Evolutionary conservation across 1,284 basidiomycete species (phyloP), one percentile per base, ranked within the genome.

Genomic region (Amylostereum areolatum): DNA sequence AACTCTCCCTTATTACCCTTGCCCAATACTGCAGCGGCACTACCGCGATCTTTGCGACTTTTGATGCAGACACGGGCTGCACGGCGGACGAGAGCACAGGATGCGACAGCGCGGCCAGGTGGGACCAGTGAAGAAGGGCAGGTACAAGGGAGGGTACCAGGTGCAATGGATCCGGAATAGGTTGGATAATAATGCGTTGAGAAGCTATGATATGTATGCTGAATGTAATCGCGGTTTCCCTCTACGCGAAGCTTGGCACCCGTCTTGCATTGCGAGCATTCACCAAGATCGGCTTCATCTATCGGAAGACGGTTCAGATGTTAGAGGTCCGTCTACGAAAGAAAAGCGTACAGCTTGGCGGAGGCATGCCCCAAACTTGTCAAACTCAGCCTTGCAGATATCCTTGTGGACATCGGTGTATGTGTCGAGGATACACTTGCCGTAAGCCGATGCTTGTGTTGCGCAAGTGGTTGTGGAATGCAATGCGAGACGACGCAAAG

Each of bases 331-430:
- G n/a, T 8, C 18, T 5, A 36, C 29, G 9, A 35, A 24, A 30
- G 5, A 47, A 56, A 40, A n/a, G 69, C 77, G 53, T 57, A 91
- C 89, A 49, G 82, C 80, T 57, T 80, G 72, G 43, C 81, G 80
- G 41, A 92, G 63, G 63, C 90, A 93, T 42, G 75, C 67, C 33
- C 81, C 83, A 61, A 94, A 94, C 55, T 77, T 77, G 5, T 73
- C 73, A 55, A 92, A 94, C 64, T 93, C 89, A 10, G 78, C 75
- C 50, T 81, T 79, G 68, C 91, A 94, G 50, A 78, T 75, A 59
- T 90, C 86, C 64, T 84, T 84, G 54, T 71, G 77, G 10, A 89
- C 80, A 58, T 93, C 89, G 24, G 80, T 82, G 66, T 92, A 91
- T 3, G 77, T 80, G 3, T 78, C 77, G 18, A 84, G 66, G 28